These are phyloP conservation scores for Smittium mucronatum DNA, from an alignment of 371 early-diverging fungal species.

Conservation along the genomic window DNA sequence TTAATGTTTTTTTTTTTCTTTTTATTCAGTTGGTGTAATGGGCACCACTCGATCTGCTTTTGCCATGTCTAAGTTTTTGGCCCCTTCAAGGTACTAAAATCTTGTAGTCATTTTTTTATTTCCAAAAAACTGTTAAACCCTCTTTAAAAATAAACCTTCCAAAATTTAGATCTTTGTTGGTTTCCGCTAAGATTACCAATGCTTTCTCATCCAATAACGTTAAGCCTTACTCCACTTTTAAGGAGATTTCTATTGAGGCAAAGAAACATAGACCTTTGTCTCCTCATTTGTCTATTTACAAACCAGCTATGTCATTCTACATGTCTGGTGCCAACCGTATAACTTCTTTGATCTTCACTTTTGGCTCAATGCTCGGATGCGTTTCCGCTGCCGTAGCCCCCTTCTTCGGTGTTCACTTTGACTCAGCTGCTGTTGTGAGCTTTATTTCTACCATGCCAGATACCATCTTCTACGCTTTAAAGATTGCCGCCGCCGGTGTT, in stretches of 20 bases:
- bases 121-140: background rate
- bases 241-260: constrained; percentile 14
- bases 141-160: background rate
- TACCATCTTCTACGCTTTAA: constrained; percentile 42
- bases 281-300: constrained; percentile 76
- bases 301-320: constrained; percentile 76
- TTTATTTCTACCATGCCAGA: constrained; percentile 38
- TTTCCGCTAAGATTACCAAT: background rate
- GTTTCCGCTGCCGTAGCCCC: constrained; percentile 31
- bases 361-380: constrained; percentile 26
- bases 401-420: constrained; percentile 41
- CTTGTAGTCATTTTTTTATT: background rate
- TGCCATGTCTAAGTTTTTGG: background rate
- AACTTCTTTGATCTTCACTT: constrained; percentile 65
- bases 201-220: background rate
- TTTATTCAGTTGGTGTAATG: background rate
- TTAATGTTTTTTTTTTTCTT: background rate
- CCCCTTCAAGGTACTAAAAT: background rate
- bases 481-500: constrained; percentile 52
- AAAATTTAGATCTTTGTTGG: background rate
- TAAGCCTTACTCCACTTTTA: constrained; percentile 14
- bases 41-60: background rate
- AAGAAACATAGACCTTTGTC: constrained; percentile 56
- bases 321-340: constrained; percentile 64
- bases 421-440: constrained; percentile 46